Base-by-base conservation (phyloP, 2,329 filamentous ascomycete genomes). In the Penicillium sp. region DNA sequence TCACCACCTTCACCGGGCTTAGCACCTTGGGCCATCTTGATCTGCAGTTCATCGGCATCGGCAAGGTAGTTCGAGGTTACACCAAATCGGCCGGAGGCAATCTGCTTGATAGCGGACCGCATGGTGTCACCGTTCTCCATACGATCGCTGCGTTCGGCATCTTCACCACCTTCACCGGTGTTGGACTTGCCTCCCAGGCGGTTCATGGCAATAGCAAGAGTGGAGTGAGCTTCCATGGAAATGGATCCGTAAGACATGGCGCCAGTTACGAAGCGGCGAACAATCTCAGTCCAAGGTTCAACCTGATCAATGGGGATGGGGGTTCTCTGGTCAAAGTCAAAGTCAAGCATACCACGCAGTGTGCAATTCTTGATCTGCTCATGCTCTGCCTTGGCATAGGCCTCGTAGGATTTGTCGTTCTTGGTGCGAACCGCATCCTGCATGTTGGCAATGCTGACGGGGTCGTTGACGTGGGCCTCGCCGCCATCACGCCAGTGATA, bases 181-280 rank as follows among this genome's bases (percentile, higher is more conserved):
- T 97, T 97, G 40, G 92, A 97, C 79, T 97, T 97, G 68, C 93
- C 93, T 40, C 93, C 93, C 40, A 97, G 84, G 65, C 93, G 85
- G 79, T 97, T 97, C 92, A 97, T 96, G 62, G 93, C 93, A 53
- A 97, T 88, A 63, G 93, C 93, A 47, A 97, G 81, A 12, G 93
- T 97, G 18, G 93, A 96, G 79, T 97, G 93, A 51, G 93, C 93
- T 75, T 97, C 93, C 91, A 97, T 96, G 6, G 93, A 97, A 68
- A 97, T 97, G 40, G 93, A 97, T 46, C 93, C 93, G 71, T 97
- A 97, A 2, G 93, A 97, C 93, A 97, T 97, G 66, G 93, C 93
- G 72, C 93, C 93, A 37, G 93, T 97, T 67, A 93, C 94, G 80
- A 97, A 97, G 60, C 93, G 89, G 62, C 93, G 89, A 44, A 97